A percentile compares a stretch with the other conserved stretches of the same genome.
Conservation (phyloP, 345 rosid genomes). For the Citropsis articulata region DNA sequence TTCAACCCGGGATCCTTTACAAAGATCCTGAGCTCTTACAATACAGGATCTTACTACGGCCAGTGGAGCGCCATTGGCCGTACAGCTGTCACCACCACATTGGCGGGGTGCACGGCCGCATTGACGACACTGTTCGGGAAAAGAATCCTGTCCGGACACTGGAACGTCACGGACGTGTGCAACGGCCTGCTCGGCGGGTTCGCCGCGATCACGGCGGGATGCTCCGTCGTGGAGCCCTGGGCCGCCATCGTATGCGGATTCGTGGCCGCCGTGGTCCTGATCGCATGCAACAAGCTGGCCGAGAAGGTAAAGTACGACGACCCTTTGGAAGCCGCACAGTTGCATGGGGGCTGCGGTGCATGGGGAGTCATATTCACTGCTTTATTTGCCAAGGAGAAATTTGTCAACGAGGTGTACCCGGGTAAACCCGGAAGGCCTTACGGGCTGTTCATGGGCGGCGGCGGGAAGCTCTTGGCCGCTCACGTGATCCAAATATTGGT, state of each 20-base stretch:
- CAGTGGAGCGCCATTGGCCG: slow-evolving; percentile 87
- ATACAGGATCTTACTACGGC: slow-evolving; percentile 41
- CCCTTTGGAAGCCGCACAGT: slow-evolving; percentile 78
- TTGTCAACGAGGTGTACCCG: slow-evolving; percentile 53
- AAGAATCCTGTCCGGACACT: slow-evolving; percentile 70
- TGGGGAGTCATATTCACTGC: slow-evolving; percentile 89
- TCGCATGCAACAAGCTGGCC: slow-evolving; percentile 71
- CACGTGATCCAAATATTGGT: slow-evolving; percentile 71
- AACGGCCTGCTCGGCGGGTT: slow-evolving; percentile 91
- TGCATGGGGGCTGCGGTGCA: slow-evolving; percentile 91
- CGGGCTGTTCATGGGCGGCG: slow-evolving; percentile 90
- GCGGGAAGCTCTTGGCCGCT: slow-evolving; percentile 75
- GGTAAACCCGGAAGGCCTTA: slow-evolving; percentile 33
- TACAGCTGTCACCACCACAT: slow-evolving; percentile 86
- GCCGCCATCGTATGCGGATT: slow-evolving; percentile 90
- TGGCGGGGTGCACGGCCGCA: slow-evolving; percentile 89
- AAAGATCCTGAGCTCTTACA: slow-evolving; percentile 38
- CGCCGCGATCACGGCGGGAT: slow-evolving; percentile 82
- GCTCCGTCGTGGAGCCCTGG: slow-evolving; percentile 93
- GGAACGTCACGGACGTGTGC: slow-evolving; percentile 91
- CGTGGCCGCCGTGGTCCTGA: slow-evolving; percentile 63
- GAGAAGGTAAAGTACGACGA: slow-evolving; percentile 61
- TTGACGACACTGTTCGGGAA: slow-evolving; percentile 84
- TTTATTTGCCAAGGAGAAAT: slow-evolving; percentile 60
- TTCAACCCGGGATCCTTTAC: slow-evolving; percentile 72